A percentile compares a stretch with the other conserved stretches of the same genome.
These are phyloP conservation scores for Monilinia laxa DNA, from an alignment of 2,329 filamentous ascomycete genomes.

Conservation along the genomic window DNA sequence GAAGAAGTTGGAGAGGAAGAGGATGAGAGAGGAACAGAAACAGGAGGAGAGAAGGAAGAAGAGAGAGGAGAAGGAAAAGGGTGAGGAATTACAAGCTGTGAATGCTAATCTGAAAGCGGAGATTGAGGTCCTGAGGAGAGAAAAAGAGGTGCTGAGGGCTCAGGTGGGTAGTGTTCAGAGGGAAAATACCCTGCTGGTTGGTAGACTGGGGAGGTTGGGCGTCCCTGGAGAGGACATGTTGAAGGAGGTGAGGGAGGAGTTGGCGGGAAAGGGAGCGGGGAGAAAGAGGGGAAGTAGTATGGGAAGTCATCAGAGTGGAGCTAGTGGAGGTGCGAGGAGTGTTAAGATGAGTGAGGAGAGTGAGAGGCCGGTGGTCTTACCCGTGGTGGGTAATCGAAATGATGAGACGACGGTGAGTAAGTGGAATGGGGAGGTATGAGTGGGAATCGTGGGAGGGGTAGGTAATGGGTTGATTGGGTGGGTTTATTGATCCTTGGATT, in stretches of 20 bases:
- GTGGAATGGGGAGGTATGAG: neutral
- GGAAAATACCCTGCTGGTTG: slow-evolving; percentile 59
- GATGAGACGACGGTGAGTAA: neutral
- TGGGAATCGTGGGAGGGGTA: neutral
- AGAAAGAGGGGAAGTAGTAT: slow-evolving; percentile 33
- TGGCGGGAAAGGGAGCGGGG: slow-evolving; percentile 22
- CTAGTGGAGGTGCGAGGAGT: neutral
- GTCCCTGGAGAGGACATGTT: slow-evolving; percentile 36
- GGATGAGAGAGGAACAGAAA: slow-evolving; percentile 61
- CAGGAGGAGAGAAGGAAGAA: slow-evolving; percentile 53
- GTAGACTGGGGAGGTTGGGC: slow-evolving; percentile 50
- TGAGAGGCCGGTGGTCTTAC: neutral
- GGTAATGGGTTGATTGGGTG: too few relatives aligned
- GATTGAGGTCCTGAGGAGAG: slow-evolving; percentile 54
- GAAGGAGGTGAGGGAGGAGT: slow-evolving; percentile 34
- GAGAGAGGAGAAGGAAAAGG: slow-evolving; percentile 54
- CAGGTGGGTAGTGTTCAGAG: slow-evolving; percentile 58
- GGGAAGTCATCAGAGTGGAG: slow-evolving; percentile 22
- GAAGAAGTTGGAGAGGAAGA: slow-evolving; percentile 66
- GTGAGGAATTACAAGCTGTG: slow-evolving; percentile 47
- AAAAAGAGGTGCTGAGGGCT: slow-evolving; percentile 54
- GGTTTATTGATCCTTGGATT: neutral
- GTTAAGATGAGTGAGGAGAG: neutral
- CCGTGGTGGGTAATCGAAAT: neutral
- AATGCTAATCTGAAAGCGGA: slow-evolving; percentile 51